phyloP scores from a whole-genome alignment of 75 land plant species.

The Cryptomeria japonica region DNA sequence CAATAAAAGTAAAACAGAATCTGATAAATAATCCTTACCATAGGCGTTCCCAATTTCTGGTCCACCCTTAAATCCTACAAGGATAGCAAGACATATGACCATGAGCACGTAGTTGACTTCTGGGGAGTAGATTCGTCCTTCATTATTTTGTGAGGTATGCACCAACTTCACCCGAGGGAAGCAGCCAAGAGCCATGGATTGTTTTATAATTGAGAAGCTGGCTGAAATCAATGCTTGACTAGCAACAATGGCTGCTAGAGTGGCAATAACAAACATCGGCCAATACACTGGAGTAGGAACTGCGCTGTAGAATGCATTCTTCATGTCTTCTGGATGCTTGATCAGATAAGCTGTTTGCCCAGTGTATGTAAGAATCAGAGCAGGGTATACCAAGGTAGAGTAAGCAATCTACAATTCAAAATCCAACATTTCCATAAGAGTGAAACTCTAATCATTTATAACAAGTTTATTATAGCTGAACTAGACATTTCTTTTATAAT shows the following conservation, averaged over 20 bases:
- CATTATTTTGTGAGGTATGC: conserved; percentile 48
- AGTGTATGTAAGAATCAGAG: conserved; percentile 34
- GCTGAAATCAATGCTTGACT: conserved; percentile 72
- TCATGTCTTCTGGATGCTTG: conserved; percentile 29
- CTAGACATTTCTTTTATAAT: neutral
- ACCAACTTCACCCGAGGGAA: conserved; percentile 60
- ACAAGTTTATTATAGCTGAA: neutral
- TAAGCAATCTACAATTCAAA: conserved; percentile 47
- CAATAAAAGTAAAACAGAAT: neutral
- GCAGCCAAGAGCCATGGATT: conserved; percentile 50
- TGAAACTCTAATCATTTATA: neutral
- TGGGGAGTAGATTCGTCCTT: conserved; percentile 61
- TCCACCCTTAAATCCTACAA: conserved; percentile 37
- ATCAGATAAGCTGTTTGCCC: conserved; percentile 65
- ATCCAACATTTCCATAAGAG: neutral
- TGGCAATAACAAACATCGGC: conserved; percentile 67
- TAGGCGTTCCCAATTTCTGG: conserved; percentile 49
- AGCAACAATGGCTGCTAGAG: conserved; percentile 58
- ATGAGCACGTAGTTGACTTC: conserved; percentile 60
- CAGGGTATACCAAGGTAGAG: conserved; percentile 36
- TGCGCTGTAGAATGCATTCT: conserved; percentile 41
- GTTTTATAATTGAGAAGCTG: conserved; percentile 56
- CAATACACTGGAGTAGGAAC: conserved; percentile 48
- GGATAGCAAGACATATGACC: conserved; percentile 40
- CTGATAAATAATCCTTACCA: conserved; percentile 28